Evolutionary conservation across 768 basidiomycete species (phyloP), one percentile per base, ranked within the genome.

Genomic region (Russula vinacea): DNA sequence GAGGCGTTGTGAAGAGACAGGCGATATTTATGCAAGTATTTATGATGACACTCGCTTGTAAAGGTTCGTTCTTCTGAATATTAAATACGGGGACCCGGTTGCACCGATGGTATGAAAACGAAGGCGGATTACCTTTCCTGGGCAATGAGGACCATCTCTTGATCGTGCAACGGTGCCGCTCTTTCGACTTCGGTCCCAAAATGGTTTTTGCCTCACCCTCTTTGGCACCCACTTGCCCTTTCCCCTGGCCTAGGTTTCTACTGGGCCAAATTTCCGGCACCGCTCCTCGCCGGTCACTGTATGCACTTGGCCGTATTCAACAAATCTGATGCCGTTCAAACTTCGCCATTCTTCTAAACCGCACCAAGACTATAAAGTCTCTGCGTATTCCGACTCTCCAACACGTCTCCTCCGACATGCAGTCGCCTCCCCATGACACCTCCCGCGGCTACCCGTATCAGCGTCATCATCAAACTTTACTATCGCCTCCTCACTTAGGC

Each of bases 301-400:
- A 44, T n/a, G n/a, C 50, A 35, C 4, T 56, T 56, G 54, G 45
- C 58, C 19, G 40, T 55, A 59, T 64, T 59, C 51, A 58, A 59
- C 62, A 65, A 50, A 65, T 65, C 64, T 32, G 64, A 65, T 65
- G 64, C 58, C 64, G 54, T 61, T 56, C 59, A 65, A 50, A 50
- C 59, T 19, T 65, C 64, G 55, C 59, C n/a, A 56, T 37, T 54
- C 49, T 65, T 56, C 64, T 51, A 26, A 42, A 60, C 32, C 39
- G 17, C 32, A 60, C 53, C 54, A 44, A 51, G 35, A 51, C 44
- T 65, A 65, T 65, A 65, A 60, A 65, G 50, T 40, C 59, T 61
- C 64, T 47, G 39, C 59, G 39, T 49, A 26, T 44, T 61, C 59
- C 58, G 22, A 56, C 51, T 56, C n/a, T 50, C 39, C 64, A 65